These are phyloP conservation scores for Alternaria consortialis DNA, from an alignment of 2,329 filamentous ascomycete genomes.

Conservation along the genomic window DNA sequence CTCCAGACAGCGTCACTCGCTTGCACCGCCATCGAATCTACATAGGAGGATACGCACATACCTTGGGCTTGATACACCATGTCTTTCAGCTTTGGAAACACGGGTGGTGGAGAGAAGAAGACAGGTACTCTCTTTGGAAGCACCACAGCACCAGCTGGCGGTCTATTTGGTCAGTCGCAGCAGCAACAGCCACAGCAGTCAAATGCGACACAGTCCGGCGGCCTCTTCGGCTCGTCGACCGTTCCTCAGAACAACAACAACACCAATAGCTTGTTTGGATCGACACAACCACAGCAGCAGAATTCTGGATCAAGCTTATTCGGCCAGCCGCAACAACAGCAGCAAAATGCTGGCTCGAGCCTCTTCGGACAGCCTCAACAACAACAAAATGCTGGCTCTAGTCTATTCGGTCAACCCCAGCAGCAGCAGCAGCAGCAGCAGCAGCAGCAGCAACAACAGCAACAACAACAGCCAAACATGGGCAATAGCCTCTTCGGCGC, in stretches of 20 bases:
- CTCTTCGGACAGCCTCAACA: conserved; percentile 37
- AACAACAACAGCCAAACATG: conserved; percentile 53
- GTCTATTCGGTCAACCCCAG: conserved; percentile 52
- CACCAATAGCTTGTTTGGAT: conserved; percentile 24
- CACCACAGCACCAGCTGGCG: conserved; percentile 48
- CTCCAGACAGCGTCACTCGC: conserved; percentile 5
- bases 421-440: conserved; percentile 47
- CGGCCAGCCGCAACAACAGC: conserved; percentile 27
- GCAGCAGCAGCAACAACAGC: conserved; percentile 47
- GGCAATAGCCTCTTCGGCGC: conserved; percentile 52
- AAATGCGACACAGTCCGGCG: conserved; percentile 20
- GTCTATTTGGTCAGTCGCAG: conserved; percentile 52
- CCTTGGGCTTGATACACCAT: conserved; percentile 24
- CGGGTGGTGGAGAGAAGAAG: conserved; percentile 42
- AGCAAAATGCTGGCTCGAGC: conserved; percentile 20
- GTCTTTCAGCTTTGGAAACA: conserved; percentile 44
- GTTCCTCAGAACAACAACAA: conserved; percentile 39
- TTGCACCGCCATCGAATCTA: neutral
- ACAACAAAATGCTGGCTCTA: conserved; percentile 52
- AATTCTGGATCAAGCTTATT: conserved; percentile 29
- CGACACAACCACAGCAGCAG: conserved; percentile 22
- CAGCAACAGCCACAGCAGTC: conserved; percentile 25
- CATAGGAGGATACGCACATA: conserved; percentile 1
- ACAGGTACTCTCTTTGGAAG: conserved; percentile 51
- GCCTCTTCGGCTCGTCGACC: conserved; percentile 32